These are phyloP conservation scores for Crithidia acanthocephali DNA, from an alignment of 208 protist genomes.

Conservation along the genomic window DNA sequence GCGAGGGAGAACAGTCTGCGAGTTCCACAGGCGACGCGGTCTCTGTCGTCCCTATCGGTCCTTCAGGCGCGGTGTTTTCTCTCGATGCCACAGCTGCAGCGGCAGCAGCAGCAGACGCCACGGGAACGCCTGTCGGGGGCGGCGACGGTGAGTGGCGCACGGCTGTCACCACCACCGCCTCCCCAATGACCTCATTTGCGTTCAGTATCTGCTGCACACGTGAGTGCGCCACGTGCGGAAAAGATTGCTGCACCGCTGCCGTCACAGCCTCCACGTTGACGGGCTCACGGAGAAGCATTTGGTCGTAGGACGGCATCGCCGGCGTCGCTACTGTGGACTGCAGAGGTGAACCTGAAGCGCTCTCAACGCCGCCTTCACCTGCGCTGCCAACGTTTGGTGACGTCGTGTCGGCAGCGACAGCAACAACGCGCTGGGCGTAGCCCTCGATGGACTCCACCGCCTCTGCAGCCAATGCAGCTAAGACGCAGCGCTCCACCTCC, in stretches of 20 bases:
- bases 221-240: constrained; percentile 53
- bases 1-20: neutral
- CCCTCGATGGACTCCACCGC: constrained; percentile 52
- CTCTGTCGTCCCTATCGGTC: no score
- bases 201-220: constrained; percentile 63
- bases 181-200: constrained; percentile 58
- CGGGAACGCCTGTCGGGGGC: neutral
- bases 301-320: constrained; percentile 39
- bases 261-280: constrained; percentile 46
- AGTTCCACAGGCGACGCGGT: neutral
- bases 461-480: constrained; percentile 62
- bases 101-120: neutral
- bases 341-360: neutral
- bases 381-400: neutral
- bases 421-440: constrained; percentile 3
- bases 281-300: constrained; percentile 70
- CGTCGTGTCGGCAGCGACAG: neutral
- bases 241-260: constrained; percentile 50
- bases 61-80: neutral
- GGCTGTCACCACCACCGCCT: constrained; percentile 16
- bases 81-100: neutral
- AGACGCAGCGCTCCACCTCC: constrained; percentile 64
- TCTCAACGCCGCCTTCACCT: neutral
- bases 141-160: neutral
- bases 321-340: neutral